Base-by-base conservation (phyloP, 148 eudicot species). In the Vaccinium macrocarpon region DNA sequence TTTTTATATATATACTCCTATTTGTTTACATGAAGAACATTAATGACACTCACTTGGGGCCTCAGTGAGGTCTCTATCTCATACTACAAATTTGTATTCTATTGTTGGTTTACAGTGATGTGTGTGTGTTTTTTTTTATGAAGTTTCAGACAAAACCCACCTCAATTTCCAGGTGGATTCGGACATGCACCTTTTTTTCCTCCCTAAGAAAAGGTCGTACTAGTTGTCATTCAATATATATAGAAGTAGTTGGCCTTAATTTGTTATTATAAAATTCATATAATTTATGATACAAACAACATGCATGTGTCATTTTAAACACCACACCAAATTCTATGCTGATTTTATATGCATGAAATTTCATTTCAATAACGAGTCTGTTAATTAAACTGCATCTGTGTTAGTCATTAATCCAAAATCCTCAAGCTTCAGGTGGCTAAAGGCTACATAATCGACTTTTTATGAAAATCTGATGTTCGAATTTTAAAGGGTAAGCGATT, bases 81-180 rank as follows among this genome's bases (percentile, higher is more conserved):
- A 49, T 51, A 32, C 64, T 51, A 32, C 64, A 64, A 23, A 12
- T 82, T 38, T 27, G 76, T 50, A 52, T 23, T 25, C 32, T 29
- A 50, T 53, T 49, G 16, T 15, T 49, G 8, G 25, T 52, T 25
- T 73, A 38, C 9, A n/a, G 6, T 73, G 74, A 64, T 52, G 0
- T 81, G 1, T 35, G 38, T 35, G 6, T 42, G 6, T 38, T 6
- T 59, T 79, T 5, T 62, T 53, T 84, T 82, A 19, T 27, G 19
- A 82, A 82, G 80, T 55, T 84, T 79, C 73, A 32, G 84, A 85
- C 87, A 87, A 82, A 83, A 49, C 76, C 82, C 87, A 87, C 89
- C 87, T 87, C 87, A 78, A 88, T 77, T 82, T 82, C 85, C 89
- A 82, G 87, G 85, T 88, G 82, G 87, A 88, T 85, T 78, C 83